A percentile compares a stretch with the other conserved stretches of the same genome.
phyloP scores from a whole-genome alignment of 192 early-diverging fungal genomes.

The Mortierella alpina region DNA sequence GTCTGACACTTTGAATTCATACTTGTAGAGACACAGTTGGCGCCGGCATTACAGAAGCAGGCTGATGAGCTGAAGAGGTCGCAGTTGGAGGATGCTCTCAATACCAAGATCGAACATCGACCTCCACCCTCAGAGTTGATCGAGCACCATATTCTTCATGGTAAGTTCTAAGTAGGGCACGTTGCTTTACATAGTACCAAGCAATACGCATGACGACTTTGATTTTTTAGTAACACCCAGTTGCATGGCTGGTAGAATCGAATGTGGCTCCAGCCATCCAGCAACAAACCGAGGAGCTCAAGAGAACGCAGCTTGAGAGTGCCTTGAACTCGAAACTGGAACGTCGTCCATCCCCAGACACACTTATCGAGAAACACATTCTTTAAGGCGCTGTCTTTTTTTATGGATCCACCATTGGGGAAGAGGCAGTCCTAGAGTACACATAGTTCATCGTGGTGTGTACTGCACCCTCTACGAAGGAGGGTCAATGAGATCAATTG shows the following conservation, averaged over 20 bases:
- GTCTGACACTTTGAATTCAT: neutral
- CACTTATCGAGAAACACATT: constrained; percentile 20
- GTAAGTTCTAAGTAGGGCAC: constrained; percentile 10
- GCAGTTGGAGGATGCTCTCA: constrained; percentile 63
- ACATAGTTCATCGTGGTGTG: neutral
- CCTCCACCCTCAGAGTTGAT: constrained; percentile 63
- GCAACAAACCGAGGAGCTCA: constrained; percentile 50
- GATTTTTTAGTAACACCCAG: neutral
- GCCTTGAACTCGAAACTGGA: constrained; percentile 53
- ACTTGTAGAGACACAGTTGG: constrained; percentile 55
- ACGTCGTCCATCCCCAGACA: constrained; percentile 49
- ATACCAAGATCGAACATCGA: constrained; percentile 65
- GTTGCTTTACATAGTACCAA: neutral
- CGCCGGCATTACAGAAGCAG: constrained; percentile 56
- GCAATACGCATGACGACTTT: neutral
- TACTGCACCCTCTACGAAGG: neutral
- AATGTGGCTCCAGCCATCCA: constrained; percentile 61
- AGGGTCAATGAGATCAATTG: constrained; percentile 1
- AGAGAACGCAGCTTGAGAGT: constrained; percentile 51
- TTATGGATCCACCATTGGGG: neutral
- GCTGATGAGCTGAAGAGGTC: constrained; percentile 59
- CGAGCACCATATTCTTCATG: constrained; percentile 60
- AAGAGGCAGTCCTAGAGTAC: neutral
- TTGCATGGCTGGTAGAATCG: constrained; percentile 17
- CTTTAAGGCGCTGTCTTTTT: constrained; percentile 10